Base-by-base conservation (phyloP, 2,329 filamentous ascomycete species). In the Davidsoniella virescens region DNA sequence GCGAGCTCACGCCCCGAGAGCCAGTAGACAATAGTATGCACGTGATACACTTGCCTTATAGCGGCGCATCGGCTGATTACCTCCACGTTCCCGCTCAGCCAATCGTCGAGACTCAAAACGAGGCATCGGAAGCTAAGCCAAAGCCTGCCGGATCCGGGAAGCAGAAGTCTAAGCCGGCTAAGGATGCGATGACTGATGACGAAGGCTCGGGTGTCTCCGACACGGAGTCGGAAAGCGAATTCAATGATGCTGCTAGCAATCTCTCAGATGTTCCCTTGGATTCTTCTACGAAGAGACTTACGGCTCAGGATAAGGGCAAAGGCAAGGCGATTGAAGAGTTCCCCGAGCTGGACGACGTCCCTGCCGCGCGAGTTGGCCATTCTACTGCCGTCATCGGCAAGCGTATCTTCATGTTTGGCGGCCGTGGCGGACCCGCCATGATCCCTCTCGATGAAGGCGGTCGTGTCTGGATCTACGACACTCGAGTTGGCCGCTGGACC, bases 401-500 rank as follows among this genome's bases (percentile, higher is more conserved):
- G 42, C 78, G 78, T 18, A 78, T 93, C 58, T 90, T 90, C 64
- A 56, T 93, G 40, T 94, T 88, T 63, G 87, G 85, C 44, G 87
- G 87, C 8, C 78, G 84, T 42, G 80, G 82, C 33, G 82, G 82
- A 0, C 64, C 70, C 2, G 77, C 76, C 25, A 80, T 84, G 75
- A 67, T 73, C 1, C 78, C 84, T 0, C 69, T 94, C 9, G 76
- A 88, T 48, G 87, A 94, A 59, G 62, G 69, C 9, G 87, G 87
- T 14, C 70, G 77, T 2, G 70, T 93, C 47, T 93, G 86, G 86
- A 69, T 78, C 26, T 88, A 84, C 58, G 76, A 87, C 60, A 79
- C 82, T 1, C 67, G 71, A 52, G 66, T 68, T n/a, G 65, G 72
- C 50, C 65, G 64, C 10, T 94, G 87, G 87, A 67, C 71, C 4